Base-by-base conservation (phyloP, 129 eudicot genomes). In the Arctium minus region DNA sequence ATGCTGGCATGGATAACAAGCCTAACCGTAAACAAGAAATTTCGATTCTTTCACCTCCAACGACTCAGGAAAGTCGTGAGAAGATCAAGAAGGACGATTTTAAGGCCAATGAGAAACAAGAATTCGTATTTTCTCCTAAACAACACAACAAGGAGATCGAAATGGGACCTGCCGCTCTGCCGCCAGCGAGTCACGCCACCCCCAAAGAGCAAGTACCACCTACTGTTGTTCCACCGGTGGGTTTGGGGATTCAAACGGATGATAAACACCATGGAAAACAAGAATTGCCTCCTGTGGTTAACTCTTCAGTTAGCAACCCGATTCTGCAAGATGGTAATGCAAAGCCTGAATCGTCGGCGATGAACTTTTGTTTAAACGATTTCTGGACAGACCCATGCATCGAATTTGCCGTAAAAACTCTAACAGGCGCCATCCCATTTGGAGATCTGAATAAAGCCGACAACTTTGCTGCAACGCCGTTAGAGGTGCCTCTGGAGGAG, bases 361-460 rank as follows among this genome's bases (percentile, higher is more conserved):
- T 80, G 31, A 86, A 85, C 81, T 81, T 82, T 3, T 85, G 88
- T 53, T 79, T 85, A 79, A 85, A 75, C 0, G 92, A 89, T 78
- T 76, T 96, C 31, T 90, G 89, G 86, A 72, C 79, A 22, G 99
- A 96, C 83, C 99, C 99, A 2, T 96, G 99, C 84, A 93, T 93
- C 31, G 98, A 93, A 64, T 96, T 96, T 84, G 99, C 99, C 3
- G 87, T 96, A 38, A 96, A 91, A 88, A 96, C 99, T 65, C 94
- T 96, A 10, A 96, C 99, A 0, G 98, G 97, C 72, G 89, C 83
- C 31, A 89, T 91, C 36, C 94, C 97, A 0, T 67, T 92, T 6
- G 90, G 80, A 30, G 93, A 90, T 35, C 86, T 76, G 68, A 85
- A 73, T 12, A 84, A 76, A 72, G 81, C 68, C 13, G 69, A 81